These are phyloP conservation scores for Boechera retrofracta DNA, from an alignment of 345 rosid species.

Conservation along the genomic window DNA sequence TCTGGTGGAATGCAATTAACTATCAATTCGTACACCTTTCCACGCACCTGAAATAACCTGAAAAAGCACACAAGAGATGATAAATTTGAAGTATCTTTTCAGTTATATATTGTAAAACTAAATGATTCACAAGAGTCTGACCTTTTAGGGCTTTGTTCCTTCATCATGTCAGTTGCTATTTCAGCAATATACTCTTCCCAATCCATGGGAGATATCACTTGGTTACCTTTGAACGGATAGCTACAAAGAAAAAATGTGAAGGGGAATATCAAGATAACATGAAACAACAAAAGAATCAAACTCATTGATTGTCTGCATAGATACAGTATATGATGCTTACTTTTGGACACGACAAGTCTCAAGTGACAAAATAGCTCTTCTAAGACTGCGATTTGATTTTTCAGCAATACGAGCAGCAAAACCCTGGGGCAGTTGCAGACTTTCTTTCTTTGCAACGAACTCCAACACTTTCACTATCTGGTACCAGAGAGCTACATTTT, in stretches of 20 bases:
- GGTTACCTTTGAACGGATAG: slow-evolving; percentile 78
- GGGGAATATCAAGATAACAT: slow-evolving; percentile 2
- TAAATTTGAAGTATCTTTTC: background rate
- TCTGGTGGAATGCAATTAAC: slow-evolving; percentile 92
- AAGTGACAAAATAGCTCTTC: slow-evolving; percentile 84
- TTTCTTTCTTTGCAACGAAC: slow-evolving; percentile 83
- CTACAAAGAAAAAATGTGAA: slow-evolving; percentile 45
- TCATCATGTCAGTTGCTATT: slow-evolving; percentile 87
- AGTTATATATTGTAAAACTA: background rate
- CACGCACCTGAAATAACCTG: slow-evolving; percentile 93
- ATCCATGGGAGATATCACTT: slow-evolving; percentile 85
- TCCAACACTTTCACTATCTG: slow-evolving; percentile 86
- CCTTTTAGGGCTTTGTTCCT: slow-evolving; percentile 97
- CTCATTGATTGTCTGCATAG: background rate
- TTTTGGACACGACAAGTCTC: slow-evolving; percentile 92
- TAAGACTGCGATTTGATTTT: slow-evolving; percentile 83
- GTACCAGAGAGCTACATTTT: slow-evolving; percentile 15
- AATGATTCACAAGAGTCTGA: slow-evolving; percentile 29
- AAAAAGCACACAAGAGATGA: slow-evolving; percentile 28
- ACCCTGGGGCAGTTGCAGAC: slow-evolving; percentile 78
- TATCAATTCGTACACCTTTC: slow-evolving; percentile 85
- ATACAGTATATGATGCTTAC: slow-evolving; percentile 50
- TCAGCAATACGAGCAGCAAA: slow-evolving; percentile 85
- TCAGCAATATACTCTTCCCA: slow-evolving; percentile 95
- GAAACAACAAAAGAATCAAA: slow-evolving; percentile 15